Base-by-base conservation (phyloP, 73 alveolate genomes). In the Blepharisma japonicum region DNA sequence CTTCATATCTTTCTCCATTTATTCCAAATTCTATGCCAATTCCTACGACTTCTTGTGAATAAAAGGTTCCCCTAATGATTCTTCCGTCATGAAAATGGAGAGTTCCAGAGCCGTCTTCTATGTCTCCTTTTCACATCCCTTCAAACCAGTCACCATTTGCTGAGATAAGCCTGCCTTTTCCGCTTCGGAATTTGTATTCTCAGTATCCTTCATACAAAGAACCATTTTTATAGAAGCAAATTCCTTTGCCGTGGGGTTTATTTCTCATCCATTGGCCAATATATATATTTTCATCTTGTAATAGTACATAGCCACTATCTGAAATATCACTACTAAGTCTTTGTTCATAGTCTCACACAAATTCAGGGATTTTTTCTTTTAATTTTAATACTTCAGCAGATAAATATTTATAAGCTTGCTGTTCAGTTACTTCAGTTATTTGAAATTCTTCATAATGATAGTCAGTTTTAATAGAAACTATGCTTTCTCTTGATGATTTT, bases 1-100 rank as follows among this genome's bases (percentile, higher is more conserved):
- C 82, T 51, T 72, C 82, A 6, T 72, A 72, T 18, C 38, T 72
- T 8, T 72, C 82, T 27, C 77, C 72, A 51, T 72, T 72, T 39
- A 7, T 45, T 20, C 77, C 46, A 51, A 53, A 46, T 20, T 72
- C 51, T 11, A 54, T 72, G 11, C 82, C 82, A 18, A 14, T 14
- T 51, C 82, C 82, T 50, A 27, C n/a, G n/a, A 51, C 72, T 18
- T 72, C 56, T 8, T 9, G 14, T 9, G 46, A 7, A 2, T 23
- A 20, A 23, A 45, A 72, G 45, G 46, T 51, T 11, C 82, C 82
- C 5, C 27, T 11, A 3, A 45, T 45, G 20, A 45, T 9, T 18
- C 68, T 47, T 70, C 61, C 80, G 61, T 47, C 66, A n/a, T 25
- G 9, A 70, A 70, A 70, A 70, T 45, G 56, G n/a, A 11, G n/a